Percentiles rank a stretch among this genome's conserved stretches.
Conservation (phyloP, 2,329 filamentous ascomycete genomes). For the Dactylonectria macrodidyma region DNA sequence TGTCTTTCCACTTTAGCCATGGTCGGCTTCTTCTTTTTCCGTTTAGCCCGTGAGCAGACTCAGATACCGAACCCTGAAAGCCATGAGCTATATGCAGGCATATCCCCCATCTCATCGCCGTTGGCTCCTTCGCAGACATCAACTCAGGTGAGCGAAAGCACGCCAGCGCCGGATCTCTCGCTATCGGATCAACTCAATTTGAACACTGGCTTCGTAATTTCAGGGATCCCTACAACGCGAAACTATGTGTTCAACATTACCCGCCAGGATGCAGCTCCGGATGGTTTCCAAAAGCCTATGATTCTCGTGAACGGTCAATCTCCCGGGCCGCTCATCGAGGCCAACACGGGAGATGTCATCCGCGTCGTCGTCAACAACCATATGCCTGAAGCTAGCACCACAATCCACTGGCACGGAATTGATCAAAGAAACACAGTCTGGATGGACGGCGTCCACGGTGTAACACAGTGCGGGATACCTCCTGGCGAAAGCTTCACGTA, state of each 20-base stretch:
- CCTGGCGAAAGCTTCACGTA: constrained; percentile 67
- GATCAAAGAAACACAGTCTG: constrained; percentile 59
- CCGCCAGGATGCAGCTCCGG: constrained; percentile 12
- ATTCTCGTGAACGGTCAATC: constrained; percentile 74
- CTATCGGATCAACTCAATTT: constrained; percentile 27
- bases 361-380: constrained; percentile 77
- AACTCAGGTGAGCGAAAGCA: constrained; percentile 3
- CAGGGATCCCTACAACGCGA: constrained; percentile 13
- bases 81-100: neutral
- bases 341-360: constrained; percentile 69
- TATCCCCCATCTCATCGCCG: neutral
- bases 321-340: constrained; percentile 74
- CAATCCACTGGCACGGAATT: constrained; percentile 64
- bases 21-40: neutral
- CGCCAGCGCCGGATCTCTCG: constrained; percentile 11
- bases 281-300: constrained; percentile 54
- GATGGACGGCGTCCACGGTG: constrained; percentile 61
- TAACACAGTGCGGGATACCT: constrained; percentile 73
- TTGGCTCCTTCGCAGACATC: neutral
- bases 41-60: neutral
- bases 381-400: constrained; percentile 61
- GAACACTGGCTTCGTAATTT: constrained; percentile 27
- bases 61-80: neutral
- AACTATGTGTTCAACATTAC: constrained; percentile 32
- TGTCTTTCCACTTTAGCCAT: neutral